Base-by-base conservation (phyloP, 2,329 filamentous ascomycete genomes). In the Fonsecaea pugnacius region DNA sequence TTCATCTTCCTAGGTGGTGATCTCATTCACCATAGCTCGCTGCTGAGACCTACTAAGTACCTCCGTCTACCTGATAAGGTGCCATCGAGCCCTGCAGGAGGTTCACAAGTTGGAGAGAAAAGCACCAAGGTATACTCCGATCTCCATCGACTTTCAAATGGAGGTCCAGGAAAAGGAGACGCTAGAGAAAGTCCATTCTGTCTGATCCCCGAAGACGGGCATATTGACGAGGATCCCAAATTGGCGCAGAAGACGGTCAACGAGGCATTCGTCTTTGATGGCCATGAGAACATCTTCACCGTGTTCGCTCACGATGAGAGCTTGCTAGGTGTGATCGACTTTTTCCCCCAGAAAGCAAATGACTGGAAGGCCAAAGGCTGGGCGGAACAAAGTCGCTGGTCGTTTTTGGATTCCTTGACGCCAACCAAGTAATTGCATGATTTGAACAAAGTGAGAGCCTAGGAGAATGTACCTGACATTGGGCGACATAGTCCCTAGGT, bases 361-460 rank as follows among this genome's bases (percentile, higher is more conserved):
- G 35, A 38, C 12, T 38, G 35, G 35, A 38, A 38, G 35, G 16
- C 35, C 35, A 38, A 38, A 38, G 35, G 35, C 9, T 38, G 35
- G 35, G 35, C 35, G 12, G 16, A 38, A 5, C 10, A 38, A 10
- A 38, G 35, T 38, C 35, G 16, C 35, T 38, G 35, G 35, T 14
- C 10, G 35, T 38, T 38, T 16, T 16, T 38, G 35, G 35, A 16
- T 16, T 16, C 9, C 35, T 38, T 38, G 35, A 38, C 10, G 35
- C 10, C 40, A 70, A 38, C 62, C 70, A 30, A 30, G 27, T 30
- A 30, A 6, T 4, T 30, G 27, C 27, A 30, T 30, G 27, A 30
- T 30, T 30, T 30, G 27, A 30, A 30, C 27, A 6, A 6, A 30
- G 27, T 30, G 3, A 30, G 27, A 30, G 27, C 4, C 27, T 30